Evolutionary conservation across 1,284 basidiomycete genomes (phyloP).

Genomic region (Heimioporus retisporus): DNA sequence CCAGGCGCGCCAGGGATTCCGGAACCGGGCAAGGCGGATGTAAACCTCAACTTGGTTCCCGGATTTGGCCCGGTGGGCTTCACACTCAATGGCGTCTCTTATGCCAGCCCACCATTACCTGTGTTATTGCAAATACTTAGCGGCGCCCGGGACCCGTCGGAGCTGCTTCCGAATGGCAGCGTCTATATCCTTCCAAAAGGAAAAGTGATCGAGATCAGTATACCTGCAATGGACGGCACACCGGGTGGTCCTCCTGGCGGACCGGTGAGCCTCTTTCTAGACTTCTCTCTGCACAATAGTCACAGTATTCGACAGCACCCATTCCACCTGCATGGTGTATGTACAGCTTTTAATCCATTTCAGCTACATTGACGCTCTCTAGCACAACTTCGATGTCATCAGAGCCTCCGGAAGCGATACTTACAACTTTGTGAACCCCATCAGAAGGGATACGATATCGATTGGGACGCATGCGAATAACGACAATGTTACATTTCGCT

Average conservation of each 20-base stretch:
- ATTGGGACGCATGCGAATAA: conserved; percentile 15
- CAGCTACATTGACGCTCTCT: background rate
- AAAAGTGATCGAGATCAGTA: conserved; percentile 45
- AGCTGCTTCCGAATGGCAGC: conserved; percentile 43
- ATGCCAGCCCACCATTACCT: conserved; percentile 34
- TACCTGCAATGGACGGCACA: conserved; percentile 27
- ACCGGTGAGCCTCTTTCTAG: conserved; percentile 42
- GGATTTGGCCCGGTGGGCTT: conserved; percentile 4
- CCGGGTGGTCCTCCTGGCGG: conserved; percentile 42
- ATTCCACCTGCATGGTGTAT: conserved; percentile 48
- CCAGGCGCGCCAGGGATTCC: conserved; percentile 44
- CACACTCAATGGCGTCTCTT: conserved; percentile 30
- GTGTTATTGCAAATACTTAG: conserved; percentile 27
- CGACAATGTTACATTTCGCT: conserved; percentile 56
- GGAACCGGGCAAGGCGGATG: conserved; percentile 40
- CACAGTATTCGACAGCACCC: conserved; percentile 34
- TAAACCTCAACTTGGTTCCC: conserved; percentile 32
- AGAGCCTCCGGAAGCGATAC: conserved; percentile 26
- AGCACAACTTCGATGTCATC: conserved; percentile 40
- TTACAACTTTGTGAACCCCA: conserved; percentile 38
- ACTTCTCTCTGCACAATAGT: background rate
- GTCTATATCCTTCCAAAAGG: conserved; percentile 44
- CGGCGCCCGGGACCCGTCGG: conserved; percentile 38
- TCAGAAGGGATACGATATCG: conserved; percentile 39
- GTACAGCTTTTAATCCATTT: conserved; percentile 6